phyloP scores from a whole-genome alignment of 371 early-diverging fungal species.

The Apophysomyces sp. region DNA sequence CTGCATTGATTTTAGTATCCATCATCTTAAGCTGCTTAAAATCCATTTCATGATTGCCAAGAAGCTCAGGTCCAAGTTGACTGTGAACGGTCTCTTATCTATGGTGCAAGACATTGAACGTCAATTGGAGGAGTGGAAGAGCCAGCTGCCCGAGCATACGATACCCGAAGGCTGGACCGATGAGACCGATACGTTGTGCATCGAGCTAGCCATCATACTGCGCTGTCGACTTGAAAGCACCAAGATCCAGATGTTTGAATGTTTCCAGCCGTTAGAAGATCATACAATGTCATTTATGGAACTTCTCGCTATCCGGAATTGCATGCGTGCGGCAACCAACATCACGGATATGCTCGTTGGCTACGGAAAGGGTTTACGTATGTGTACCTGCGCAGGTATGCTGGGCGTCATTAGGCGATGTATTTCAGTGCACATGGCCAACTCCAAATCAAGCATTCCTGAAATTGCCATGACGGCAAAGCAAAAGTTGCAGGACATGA shows the following conservation, averaged over 20 bases:
- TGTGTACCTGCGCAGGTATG: conserved; percentile 8
- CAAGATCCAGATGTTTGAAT: conserved; percentile 18
- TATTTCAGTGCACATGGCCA: background rate
- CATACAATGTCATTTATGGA: background rate
- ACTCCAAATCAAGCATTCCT: background rate
- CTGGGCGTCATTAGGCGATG: conserved; percentile 2
- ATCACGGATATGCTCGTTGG: conserved; percentile 1
- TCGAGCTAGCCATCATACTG: conserved; percentile 12
- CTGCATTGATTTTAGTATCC: conserved; percentile 15
- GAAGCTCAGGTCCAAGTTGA: background rate
- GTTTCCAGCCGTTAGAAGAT: conserved; percentile 10
- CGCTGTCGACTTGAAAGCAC: conserved; percentile 4
- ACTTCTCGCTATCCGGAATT: conserved; percentile 8
- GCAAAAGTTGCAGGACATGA: background rate
- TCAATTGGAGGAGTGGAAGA: conserved; percentile 5
- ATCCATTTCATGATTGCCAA: conserved; percentile 8
- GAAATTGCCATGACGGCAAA: background rate
- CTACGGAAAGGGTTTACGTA: background rate
- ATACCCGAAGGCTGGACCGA: background rate
- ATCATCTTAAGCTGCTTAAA: conserved; percentile 14
- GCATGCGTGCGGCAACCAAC: background rate
- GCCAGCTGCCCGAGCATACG: background rate
- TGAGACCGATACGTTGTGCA: background rate
- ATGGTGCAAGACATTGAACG: conserved; percentile 8
- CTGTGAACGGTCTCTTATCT: conserved; percentile 1